Conservation (phyloP, 2,329 filamentous ascomycete species). For the Cordyceps cateniannulata region DNA sequence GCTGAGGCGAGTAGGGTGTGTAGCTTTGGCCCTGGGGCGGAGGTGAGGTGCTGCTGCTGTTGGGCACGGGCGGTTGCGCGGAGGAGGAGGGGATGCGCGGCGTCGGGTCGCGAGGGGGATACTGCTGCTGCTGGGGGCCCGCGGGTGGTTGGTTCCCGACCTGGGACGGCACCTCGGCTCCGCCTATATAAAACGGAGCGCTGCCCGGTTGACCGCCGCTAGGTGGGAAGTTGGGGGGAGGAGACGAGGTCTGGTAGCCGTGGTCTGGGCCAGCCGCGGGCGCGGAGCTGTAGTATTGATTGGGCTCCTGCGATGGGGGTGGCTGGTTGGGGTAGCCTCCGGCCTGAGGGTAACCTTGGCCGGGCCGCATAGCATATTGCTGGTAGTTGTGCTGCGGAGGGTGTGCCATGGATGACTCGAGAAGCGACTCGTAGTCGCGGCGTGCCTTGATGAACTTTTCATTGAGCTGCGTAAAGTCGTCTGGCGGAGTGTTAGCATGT, state of each 20-base stretch:
- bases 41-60: slow-evolving; percentile 45
- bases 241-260: slow-evolving; percentile 42
- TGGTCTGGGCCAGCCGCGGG: slow-evolving; percentile 35
- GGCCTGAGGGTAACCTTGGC: slow-evolving; percentile 38
- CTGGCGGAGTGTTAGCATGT: slow-evolving; percentile 39
- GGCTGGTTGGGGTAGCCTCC: slow-evolving; percentile 36
- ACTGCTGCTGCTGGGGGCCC: slow-evolving; percentile 23
- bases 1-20: slow-evolving; percentile 37
- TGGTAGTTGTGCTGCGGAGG: slow-evolving; percentile 75
- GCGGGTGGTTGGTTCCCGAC: slow-evolving; percentile 20
- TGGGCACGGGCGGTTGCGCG: slow-evolving; percentile 42
- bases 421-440: slow-evolving; percentile 89
- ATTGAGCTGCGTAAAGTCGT: slow-evolving; percentile 97
- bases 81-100: slow-evolving; percentile 40
- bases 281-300: slow-evolving; percentile 62
- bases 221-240: slow-evolving; percentile 50
- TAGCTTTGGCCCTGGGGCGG: slow-evolving; percentile 38
- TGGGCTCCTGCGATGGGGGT: slow-evolving; percentile 49
- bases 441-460: slow-evolving; percentile 99
- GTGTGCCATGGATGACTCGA: slow-evolving; percentile 95
- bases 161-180: slow-evolving; percentile 45
- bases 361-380: slow-evolving; percentile 53
- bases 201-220: slow-evolving; percentile 41
- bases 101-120: slow-evolving; percentile 46
- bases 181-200: slow-evolving; percentile 61